A percentile compares a stretch with the other conserved stretches of the same genome.
Evolutionary conservation across 768 basidiomycete species (phyloP).

Genomic region (Scleroderma citrinum): DNA sequence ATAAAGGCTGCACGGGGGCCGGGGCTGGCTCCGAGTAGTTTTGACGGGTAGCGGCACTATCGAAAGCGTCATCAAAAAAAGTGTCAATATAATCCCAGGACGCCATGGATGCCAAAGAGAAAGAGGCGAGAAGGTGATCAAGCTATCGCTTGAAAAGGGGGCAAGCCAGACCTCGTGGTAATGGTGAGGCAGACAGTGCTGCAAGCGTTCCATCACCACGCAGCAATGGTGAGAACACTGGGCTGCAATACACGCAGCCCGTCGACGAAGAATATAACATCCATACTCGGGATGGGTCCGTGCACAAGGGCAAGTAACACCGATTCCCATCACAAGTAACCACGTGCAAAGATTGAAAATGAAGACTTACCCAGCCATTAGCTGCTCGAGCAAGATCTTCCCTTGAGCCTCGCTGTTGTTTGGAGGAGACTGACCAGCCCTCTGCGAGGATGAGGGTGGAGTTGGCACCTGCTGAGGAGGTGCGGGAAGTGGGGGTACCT

Average conservation of each 20-base stretch:
- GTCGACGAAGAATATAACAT: neutral
- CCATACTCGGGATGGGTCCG: conserved; percentile 1
- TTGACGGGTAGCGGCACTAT: conserved; percentile 43
- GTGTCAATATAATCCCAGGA: conserved; percentile 29
- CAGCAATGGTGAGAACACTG: neutral
- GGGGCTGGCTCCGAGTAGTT: conserved; percentile 47
- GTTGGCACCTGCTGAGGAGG: conserved; percentile 60
- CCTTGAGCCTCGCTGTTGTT: conserved; percentile 59
- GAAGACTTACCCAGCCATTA: conserved; percentile 69
- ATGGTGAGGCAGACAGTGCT: conserved; percentile 20
- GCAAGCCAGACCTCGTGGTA: conserved; percentile 19
- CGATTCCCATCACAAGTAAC: neutral
- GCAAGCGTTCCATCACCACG: conserved; percentile 6
- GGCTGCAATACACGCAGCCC: neutral
- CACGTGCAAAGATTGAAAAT: conserved; percentile 4
- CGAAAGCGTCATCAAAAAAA: conserved; percentile 22
- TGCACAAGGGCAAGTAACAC: conserved; percentile 3
- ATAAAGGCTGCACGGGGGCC: conserved; percentile 25
- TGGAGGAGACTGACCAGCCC: conserved; percentile 50
- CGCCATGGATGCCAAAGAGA: conserved; percentile 22
- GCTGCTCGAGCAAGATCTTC: conserved; percentile 71
- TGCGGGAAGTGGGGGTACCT: conserved; percentile 11
- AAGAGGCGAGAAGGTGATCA: conserved; percentile 10
- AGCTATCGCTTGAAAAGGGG: conserved; percentile 19
- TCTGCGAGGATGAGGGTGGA: conserved; percentile 54